phyloP scores from a whole-genome alignment of 192 early-diverging fungal genomes.

The Allomyces arbusculus region DNA sequence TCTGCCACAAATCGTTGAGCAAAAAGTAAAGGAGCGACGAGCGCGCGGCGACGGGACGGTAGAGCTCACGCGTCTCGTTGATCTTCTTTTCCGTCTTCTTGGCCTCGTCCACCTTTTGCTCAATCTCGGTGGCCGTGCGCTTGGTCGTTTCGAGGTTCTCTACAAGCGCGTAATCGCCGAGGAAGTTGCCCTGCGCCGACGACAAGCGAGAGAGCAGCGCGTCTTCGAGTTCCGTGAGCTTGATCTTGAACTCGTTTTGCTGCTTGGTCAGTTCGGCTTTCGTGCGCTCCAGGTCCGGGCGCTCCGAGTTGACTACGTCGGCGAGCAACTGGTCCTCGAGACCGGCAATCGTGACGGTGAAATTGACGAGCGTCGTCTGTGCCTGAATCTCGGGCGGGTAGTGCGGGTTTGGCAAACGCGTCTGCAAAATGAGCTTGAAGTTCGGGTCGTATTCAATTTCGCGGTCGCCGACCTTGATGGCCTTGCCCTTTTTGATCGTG shows the following conservation, averaged over 20 bases:
- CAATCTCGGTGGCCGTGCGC: conserved; percentile 83
- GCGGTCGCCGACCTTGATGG: conserved; percentile 87
- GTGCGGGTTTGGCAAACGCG: conserved; percentile 73
- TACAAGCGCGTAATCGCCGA: conserved; percentile 91
- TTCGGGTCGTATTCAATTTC: conserved; percentile 98
- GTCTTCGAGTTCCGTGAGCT: conserved; percentile 79
- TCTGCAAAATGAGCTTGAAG: conserved; percentile 84
- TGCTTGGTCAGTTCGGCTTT: conserved; percentile 78
- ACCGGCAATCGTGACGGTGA: conserved; percentile 87
- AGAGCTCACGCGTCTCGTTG: conserved; percentile 67
- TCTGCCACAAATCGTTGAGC: conserved; percentile 70
- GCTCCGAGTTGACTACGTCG: conserved; percentile 80
- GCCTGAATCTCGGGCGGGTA: conserved; percentile 94
- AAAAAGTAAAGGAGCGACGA: conserved; percentile 88
- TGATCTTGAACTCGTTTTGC: conserved; percentile 90
- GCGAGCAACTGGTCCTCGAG: conserved; percentile 93
- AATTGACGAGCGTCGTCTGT: conserved; percentile 98
- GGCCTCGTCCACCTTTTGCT: conserved; percentile 79
- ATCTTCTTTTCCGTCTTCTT: conserved; percentile 86
- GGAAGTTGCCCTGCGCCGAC: conserved; percentile 82
- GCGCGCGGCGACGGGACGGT: conserved; percentile 73
- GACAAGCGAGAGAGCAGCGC: conserved; percentile 79
- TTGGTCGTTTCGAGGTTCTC: conserved; percentile 87
- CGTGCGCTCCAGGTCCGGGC: conserved; percentile 86
- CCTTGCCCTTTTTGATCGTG: conserved; percentile 76